Base-by-base conservation (phyloP, 116 monocot genomes). In the Dioscorea cayenensis region DNA sequence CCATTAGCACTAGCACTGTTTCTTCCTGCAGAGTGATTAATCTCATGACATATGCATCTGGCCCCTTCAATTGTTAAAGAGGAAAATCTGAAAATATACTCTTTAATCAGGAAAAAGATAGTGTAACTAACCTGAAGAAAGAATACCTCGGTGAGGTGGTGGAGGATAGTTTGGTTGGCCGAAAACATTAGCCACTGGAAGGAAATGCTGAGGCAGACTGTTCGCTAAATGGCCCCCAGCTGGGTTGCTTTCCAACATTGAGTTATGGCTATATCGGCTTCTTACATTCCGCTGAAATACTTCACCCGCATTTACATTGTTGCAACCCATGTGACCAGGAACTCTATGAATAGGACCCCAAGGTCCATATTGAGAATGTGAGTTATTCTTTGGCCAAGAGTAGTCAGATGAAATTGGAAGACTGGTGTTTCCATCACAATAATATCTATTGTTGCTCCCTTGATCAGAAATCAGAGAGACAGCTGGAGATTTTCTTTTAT, bases 201-300 rank as follows among this genome's bases (percentile, higher is more conserved):
- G 71, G 51, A 68, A 76, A 76, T 79, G 77, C 35, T 60, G 67
- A 63, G 78, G 43, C 43, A 43, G 72, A 65, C 63, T 77, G 69
- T 69, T 78, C 1, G 75, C 63, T 19, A 49, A 48, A 74, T 77
- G 67, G 51, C 7, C 58, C 28, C 76, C 64, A 60, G 59, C 7
- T 50, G 67, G 75, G 49, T 73, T 9, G 21, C 32, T 55, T 79
- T 75, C n/a, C 75, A 37, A 20, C 62, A 52, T 72, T 23, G 48
- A 35, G 32, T 43, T 8, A 63, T 79, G 63, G 20, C 50, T 50
- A 62, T 76, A 72, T 10, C 85, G 78, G 32, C 73, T 74, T 76
- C 91, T 76, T 27, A 87, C 91, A 67, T 87, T 91, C 62, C 91
- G 80, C 48, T 80, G 83, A 75, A 77, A 75, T 60, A 66, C 82